phyloP scores from a whole-genome alignment of 73 alveolate species.

The Paramecium pentaurelia region DNA sequence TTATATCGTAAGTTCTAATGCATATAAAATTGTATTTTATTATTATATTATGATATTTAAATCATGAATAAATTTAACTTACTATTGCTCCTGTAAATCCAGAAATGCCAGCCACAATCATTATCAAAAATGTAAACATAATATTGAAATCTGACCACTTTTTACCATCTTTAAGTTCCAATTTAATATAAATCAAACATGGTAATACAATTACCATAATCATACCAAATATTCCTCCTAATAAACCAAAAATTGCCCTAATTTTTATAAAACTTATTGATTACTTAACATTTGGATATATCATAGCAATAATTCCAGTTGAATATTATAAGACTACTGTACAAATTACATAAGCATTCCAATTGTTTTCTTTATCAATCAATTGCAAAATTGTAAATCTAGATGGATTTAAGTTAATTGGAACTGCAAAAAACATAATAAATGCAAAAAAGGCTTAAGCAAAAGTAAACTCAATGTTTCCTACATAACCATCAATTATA shows the following conservation, averaged over 20 bases:
- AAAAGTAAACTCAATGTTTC: background rate
- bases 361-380: background rate
- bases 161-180: background rate
- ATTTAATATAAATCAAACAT: background rate
- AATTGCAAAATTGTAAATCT: background rate
- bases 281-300: constrained; percentile 12
- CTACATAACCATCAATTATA: background rate
- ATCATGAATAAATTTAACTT: background rate
- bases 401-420: constrained; percentile 15
- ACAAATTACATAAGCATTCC: background rate
- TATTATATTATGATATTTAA: background rate
- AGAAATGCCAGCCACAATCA: background rate
- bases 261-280: background rate
- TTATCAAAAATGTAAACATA: background rate
- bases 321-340: background rate
- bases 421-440: constrained; percentile 37
- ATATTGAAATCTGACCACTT: background rate
- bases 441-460: constrained; percentile 2
- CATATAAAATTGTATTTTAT: background rate
- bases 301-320: constrained; percentile 18
- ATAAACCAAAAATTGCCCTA: background rate
- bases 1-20: background rate
- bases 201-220: background rate
- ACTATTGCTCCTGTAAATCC: background rate
- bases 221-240: background rate